Evolutionary conservation across 1,139 yeast species (phyloP).

Genomic region (Blastobotrys elegans): DNA sequence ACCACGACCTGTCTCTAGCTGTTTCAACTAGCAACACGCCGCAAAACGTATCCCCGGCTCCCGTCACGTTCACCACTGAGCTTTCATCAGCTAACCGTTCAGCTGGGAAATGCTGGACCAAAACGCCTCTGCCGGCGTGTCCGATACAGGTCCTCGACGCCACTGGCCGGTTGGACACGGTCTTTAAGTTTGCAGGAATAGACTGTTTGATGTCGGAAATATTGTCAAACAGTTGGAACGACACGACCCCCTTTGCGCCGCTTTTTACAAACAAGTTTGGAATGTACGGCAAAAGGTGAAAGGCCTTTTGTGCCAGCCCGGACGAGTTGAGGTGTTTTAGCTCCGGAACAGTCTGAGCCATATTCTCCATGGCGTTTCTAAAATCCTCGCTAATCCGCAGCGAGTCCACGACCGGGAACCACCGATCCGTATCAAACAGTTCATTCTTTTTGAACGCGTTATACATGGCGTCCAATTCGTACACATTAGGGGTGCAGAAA

Average conservation of each 20-base stretch:
- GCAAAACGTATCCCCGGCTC: conserved; percentile 64
- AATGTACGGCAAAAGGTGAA: conserved; percentile 65
- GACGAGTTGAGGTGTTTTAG: conserved; percentile 30
- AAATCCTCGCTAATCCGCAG: conserved; percentile 49
- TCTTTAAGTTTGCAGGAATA: conserved; percentile 1
- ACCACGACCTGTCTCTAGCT: conserved; percentile 30
- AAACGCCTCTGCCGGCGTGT: conserved; percentile 42
- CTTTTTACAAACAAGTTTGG: conserved; percentile 65
- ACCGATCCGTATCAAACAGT: conserved; percentile 55
- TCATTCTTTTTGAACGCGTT: conserved; percentile 45
- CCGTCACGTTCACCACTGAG: conserved; percentile 49
- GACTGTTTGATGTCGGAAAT: conserved; percentile 18
- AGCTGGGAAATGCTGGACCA: conserved; percentile 57
- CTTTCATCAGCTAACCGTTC: conserved; percentile 26
- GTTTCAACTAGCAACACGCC: conserved; percentile 46
- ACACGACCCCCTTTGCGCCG: conserved; percentile 60
- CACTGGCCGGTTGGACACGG: conserved; percentile 5
- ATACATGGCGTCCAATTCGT: conserved; percentile 55
- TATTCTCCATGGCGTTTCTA: conserved; percentile 39
- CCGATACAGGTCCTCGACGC: conserved; percentile 10
- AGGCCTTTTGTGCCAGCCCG: conserved; percentile 66
- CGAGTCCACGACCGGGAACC: conserved; percentile 73
- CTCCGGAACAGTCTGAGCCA: conserved; percentile 27
- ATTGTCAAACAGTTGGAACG: conserved; percentile 40
- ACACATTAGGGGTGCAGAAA: conserved; percentile 62